phyloP scores from a whole-genome alignment of 805 yeast species.

The Kodamaea neixiangensis region DNA sequence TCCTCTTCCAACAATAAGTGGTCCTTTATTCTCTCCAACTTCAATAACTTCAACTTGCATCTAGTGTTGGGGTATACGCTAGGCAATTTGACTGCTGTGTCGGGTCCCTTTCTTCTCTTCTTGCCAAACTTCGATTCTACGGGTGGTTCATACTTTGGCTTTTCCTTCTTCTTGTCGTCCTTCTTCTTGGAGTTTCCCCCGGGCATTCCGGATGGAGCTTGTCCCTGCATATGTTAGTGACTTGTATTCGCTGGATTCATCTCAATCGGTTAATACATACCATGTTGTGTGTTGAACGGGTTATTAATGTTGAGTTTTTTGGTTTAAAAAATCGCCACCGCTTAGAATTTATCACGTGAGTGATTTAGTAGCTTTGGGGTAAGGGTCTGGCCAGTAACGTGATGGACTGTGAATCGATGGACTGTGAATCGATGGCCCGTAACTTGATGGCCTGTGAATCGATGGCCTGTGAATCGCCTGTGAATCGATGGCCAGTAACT shows the following conservation, averaged over 20 bases:
- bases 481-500: too few species aligned
- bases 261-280: constrained; percentile 9
- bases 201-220: constrained; percentile 56
- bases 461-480: too few species aligned
- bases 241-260: background rate
- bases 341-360: background rate
- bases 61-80: constrained; percentile 89
- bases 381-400: too few species aligned
- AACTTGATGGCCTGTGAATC: too few species aligned
- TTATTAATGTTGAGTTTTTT: constrained; percentile 5
- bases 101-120: constrained; percentile 91
- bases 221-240: constrained; percentile 40
- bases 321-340: constrained; percentile 11
- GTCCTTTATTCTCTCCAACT: constrained; percentile 95
- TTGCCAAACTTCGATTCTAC: constrained; percentile 92
- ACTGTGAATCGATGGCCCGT: too few species aligned
- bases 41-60: constrained; percentile 85
- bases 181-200: constrained; percentile 54
- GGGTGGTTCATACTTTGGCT: constrained; percentile 98
- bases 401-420: too few species aligned
- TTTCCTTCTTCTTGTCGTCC: constrained; percentile 69
- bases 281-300: constrained; percentile 8
- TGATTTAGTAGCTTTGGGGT: background rate
- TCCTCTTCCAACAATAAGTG: constrained; percentile 94
- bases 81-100: constrained; percentile 82